A percentile compares a stretch with the other conserved stretches of the same genome.
Conservation (phyloP, 2,329 filamentous ascomycete genomes). For the Hymenoscyphus occultus region DNA sequence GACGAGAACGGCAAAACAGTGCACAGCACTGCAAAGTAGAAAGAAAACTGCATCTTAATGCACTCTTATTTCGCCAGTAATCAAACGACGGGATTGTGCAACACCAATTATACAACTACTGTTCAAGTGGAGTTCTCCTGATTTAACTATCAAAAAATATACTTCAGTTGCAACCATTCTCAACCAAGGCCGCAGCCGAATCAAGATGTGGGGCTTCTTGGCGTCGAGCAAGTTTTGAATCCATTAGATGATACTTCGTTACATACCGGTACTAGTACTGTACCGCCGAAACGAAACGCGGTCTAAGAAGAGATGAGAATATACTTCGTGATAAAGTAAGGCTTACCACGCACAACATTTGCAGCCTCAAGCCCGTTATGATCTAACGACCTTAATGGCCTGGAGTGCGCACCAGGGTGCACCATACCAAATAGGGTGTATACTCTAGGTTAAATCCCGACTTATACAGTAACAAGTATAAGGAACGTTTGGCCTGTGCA, state of each 20-base stretch:
- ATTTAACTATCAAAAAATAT: background rate
- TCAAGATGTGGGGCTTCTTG: background rate
- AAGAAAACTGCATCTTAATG: background rate
- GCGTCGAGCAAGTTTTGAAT: conserved; percentile 6
- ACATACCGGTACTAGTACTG: too few species aligned
- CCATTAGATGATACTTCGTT: background rate
- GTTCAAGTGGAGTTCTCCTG: background rate
- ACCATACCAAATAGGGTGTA: too few species aligned
- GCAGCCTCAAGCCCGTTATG: background rate
- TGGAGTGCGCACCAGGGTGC: too few species aligned
- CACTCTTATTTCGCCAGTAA: background rate
- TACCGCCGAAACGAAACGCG: background rate
- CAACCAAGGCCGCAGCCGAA: background rate
- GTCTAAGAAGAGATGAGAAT: background rate
- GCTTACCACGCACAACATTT: too few species aligned
- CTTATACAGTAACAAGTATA: too few species aligned
- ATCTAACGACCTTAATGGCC: background rate
- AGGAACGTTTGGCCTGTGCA: too few species aligned
- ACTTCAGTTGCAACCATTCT: background rate
- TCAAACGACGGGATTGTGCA: background rate
- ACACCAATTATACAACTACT: background rate
- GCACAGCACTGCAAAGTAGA: background rate
- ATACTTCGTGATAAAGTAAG: too few species aligned
- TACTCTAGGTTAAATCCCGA: too few species aligned
- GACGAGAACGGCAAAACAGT: background rate